Evolutionary conservation across 768 basidiomycete species (phyloP), one percentile per base, ranked within the genome.

Genomic region (Hericium rajendrae): DNA sequence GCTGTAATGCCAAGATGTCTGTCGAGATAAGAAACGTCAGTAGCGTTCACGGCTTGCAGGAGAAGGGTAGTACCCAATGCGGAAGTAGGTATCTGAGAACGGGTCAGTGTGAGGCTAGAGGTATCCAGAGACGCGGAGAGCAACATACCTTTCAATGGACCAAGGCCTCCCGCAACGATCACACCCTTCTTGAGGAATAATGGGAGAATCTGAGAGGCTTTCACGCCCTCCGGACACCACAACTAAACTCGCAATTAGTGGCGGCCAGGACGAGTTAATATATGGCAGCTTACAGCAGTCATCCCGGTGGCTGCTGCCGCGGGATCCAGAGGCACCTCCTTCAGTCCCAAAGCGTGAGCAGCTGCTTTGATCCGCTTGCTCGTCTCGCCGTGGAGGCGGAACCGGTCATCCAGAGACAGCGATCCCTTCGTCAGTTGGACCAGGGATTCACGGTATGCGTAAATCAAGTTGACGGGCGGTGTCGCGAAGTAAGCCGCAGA

Each of bases 1-100:
- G 81, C 94, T n/a, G 86, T 84, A 56, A 86, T 69, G 53, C 94
- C 94, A 93, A 97, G 95, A 69, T 97, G 94, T 37, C 87, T 86
- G 62, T 18, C 56, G 55, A 40, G 58, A 32, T n/a, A 26, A 20
- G 38, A 49, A 46, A 26, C 49, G 48, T 40, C 12, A 52, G 4
- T 38, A 26, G 48, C 6, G 57, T 48, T 55, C 32, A 56, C 37
- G 39, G 39, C 40, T 46, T 51, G 12, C 60, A 26, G 13, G 55
- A n/a, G 15, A 1, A 46, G 20, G 53, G 16, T 74, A 78, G 40
- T 58, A 81, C 80, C 93, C 94, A 55, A 97, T 84, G 53, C 94
- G 86, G 85, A 95, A 93, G 71, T 95, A 95, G 66, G 84, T 86
- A 66, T 87, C 88, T 88, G 60, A 60, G 22, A 28, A 11, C 16